These are phyloP conservation scores for Hypholoma fasciculare DNA, from an alignment of 768 basidiomycete genomes.

Conservation along the genomic window DNA sequence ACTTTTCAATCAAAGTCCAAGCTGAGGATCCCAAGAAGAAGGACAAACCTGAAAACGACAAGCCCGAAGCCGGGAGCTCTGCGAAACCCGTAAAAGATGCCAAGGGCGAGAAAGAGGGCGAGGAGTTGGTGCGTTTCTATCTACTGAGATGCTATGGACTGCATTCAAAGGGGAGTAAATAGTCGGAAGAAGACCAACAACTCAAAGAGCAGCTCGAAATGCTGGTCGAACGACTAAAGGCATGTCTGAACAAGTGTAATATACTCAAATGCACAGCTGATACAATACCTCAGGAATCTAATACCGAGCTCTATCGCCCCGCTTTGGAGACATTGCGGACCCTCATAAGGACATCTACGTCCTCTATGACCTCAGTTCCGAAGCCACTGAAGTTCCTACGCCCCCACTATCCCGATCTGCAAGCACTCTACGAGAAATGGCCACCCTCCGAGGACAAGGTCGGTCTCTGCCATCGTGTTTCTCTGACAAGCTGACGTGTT, in stretches of 20 bases:
- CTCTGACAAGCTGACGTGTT: conserved; percentile 11
- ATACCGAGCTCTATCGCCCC: conserved; percentile 81
- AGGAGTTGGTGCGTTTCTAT: conserved; percentile 72
- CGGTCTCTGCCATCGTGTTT: conserved; percentile 2
- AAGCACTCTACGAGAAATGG: conserved; percentile 84
- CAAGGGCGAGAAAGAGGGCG: conserved; percentile 55
- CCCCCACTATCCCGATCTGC: conserved; percentile 88
- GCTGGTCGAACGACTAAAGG: conserved; percentile 93
- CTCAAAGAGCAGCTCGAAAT: conserved; percentile 95
- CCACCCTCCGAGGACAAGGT: conserved; percentile 78
- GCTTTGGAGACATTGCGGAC: conserved; percentile 93
- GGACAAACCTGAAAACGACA: conserved; percentile 44
- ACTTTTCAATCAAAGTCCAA: conserved; percentile 60
- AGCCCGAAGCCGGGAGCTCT: conserved; percentile 39
- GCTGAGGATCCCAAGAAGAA: conserved; percentile 81
- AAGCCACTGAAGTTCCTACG: conserved; percentile 98
- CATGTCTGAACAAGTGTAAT: conserved; percentile 31
- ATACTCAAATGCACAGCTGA: conserved; percentile 12
- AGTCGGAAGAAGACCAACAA: conserved; percentile 96
- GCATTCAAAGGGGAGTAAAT: conserved; percentile 5
- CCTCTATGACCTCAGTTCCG: conserved; percentile 98
- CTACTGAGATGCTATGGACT: neutral
- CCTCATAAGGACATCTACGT: conserved; percentile 93
- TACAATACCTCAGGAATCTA: conserved; percentile 67
- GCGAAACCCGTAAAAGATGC: conserved; percentile 56